phyloP scores from a whole-genome alignment of 495 filamentous ascomycete genomes.

The Penicillium nucicola region DNA sequence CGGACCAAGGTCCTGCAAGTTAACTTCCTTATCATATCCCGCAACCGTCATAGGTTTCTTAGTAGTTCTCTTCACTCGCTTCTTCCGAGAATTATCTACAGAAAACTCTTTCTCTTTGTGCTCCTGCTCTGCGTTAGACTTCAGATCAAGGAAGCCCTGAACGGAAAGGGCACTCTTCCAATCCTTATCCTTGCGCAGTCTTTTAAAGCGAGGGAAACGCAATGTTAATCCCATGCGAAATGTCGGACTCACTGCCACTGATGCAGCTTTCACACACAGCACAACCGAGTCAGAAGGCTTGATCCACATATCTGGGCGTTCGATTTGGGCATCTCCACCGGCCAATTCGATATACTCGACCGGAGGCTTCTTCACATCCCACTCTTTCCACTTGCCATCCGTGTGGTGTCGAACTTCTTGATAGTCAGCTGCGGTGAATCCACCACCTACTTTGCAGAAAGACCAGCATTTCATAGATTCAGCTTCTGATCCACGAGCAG shows the following conservation, averaged over 20 bases:
- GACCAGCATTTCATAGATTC: conserved; percentile 77
- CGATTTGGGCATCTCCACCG: conserved; percentile 69
- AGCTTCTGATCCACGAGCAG: conserved; percentile 43
- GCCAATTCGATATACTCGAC: conserved; percentile 76
- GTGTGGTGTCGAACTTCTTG: conserved; percentile 76
- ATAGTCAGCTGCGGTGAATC: conserved; percentile 83
- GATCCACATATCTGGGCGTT: conserved; percentile 92
- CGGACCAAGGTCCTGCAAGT: conserved; percentile 53
- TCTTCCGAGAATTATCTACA: conserved; percentile 70
- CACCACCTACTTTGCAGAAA: conserved; percentile 95
- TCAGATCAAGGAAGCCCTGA: conserved; percentile 71
- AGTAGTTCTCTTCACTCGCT: conserved; percentile 58
- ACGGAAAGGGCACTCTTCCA: conserved; percentile 80
- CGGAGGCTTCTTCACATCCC: conserved; percentile 78
- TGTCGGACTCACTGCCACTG: conserved; percentile 65
- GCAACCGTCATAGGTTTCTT: conserved; percentile 69
- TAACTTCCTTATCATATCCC: conserved; percentile 55
- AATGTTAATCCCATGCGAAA: conserved; percentile 78
- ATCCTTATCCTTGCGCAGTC: conserved; percentile 71
- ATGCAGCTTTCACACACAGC: conserved; percentile 86
- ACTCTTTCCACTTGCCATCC: conserved; percentile 86
- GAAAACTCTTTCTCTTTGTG: conserved; percentile 75
- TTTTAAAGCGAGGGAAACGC: conserved; percentile 90
- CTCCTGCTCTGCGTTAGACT: conserved; percentile 67
- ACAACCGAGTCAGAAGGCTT: conserved; percentile 84